Base-by-base conservation (phyloP, 116 monocot genomes). In the Trichopus zeylanicus region DNA sequence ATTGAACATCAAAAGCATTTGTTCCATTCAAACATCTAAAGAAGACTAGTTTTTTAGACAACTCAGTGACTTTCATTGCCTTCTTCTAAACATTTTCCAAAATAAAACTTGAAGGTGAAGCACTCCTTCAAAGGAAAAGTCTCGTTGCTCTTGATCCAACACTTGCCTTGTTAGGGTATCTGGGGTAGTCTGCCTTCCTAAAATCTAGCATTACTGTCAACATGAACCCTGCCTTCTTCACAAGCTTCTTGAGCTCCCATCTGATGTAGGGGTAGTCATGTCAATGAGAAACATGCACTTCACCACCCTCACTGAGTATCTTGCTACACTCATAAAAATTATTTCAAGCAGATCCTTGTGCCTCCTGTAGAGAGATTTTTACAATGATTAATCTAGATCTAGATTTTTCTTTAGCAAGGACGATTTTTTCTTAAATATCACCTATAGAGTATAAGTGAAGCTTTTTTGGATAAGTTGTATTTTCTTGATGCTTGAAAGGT, bases 21-120 rank as follows among this genome's bases (percentile, higher is more conserved):
- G n/a, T n/a, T n/a, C n/a, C n/a, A n/a, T n/a, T n/a, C n/a, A n/a
- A n/a, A n/a, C n/a, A n/a, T n/a, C n/a, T n/a, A n/a, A n/a, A n/a
- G n/a, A n/a, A n/a, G n/a, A n/a, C n/a, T n/a, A n/a, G n/a, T n/a
- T n/a, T n/a, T n/a, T n/a, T n/a, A n/a, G n/a, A n/a, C n/a, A n/a
- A n/a, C n/a, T n/a, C n/a, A n/a, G n/a, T n/a, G n/a, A n/a, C n/a
- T n/a, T n/a, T n/a, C n/a, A n/a, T n/a, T n/a, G 2, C 1, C 5
- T 29, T 16, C 61, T 15, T 0, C 13, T 24, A 15, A 7, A 37
- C 7, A 19, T 39, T 39, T n/a, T n/a, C n/a, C n/a, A n/a, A n/a
- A n/a, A n/a, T 62, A 62, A 51, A 76, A 76, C 25, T 55, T 76
- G 51, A 70, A 76, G 10, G 76, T 76, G 60, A 60, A 76, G 46